These are phyloP conservation scores for Phyllosticta paracitricarpa DNA, from an alignment of 2,329 filamentous ascomycete genomes.

Conservation along the genomic window DNA sequence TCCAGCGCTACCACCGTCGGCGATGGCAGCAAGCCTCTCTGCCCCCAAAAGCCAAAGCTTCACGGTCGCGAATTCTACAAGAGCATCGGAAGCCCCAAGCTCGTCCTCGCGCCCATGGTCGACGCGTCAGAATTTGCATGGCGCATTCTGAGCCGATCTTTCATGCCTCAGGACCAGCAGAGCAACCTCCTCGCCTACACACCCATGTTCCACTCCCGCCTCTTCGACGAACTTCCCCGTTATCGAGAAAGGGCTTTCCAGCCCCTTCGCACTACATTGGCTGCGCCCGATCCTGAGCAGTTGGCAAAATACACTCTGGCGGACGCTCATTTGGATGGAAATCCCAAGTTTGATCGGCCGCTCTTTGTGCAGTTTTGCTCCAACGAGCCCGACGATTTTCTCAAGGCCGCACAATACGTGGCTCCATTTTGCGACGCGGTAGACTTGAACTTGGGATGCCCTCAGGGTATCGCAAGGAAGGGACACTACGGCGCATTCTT, in stretches of 20 bases:
- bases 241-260: constrained; percentile 80
- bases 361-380: constrained; percentile 96
- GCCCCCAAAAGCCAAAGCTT: constrained; percentile 43
- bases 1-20: background rate
- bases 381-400: constrained; percentile 70
- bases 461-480: constrained; percentile 85
- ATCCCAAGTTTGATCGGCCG: constrained; percentile 72
- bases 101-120: constrained; percentile 92
- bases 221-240: constrained; percentile 67
- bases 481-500: constrained; percentile 91
- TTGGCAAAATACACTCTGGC: constrained; percentile 20
- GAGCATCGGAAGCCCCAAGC: constrained; percentile 84
- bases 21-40: constrained; percentile 3
- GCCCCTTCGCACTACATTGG: constrained; percentile 38
- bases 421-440: constrained; percentile 89
- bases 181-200: constrained; percentile 71
- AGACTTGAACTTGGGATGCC: constrained; percentile 90
- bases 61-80: constrained; percentile 87
- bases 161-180: constrained; percentile 51
- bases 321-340: constrained; percentile 60
- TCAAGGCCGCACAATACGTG: constrained; percentile 67
- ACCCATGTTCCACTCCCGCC: constrained; percentile 89
- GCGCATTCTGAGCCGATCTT: constrained; percentile 92
- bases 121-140: constrained; percentile 98
- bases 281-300: constrained; percentile 27